Evolutionary conservation across 768 basidiomycete species (phyloP).

Genomic region (Lentinula raphanica): DNA sequence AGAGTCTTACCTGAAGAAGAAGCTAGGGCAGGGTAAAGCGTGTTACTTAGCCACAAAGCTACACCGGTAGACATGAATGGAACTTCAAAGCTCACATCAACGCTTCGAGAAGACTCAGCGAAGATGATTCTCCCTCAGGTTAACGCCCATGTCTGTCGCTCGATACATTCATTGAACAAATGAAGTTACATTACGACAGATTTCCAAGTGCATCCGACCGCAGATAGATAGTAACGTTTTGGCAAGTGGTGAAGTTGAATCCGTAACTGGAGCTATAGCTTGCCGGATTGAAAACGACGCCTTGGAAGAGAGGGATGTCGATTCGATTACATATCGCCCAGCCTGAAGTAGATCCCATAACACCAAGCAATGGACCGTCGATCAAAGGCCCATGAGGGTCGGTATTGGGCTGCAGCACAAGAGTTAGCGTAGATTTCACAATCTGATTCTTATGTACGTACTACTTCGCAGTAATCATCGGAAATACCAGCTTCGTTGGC

Average conservation of each 20-base stretch:
- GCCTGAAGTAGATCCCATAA: background rate
- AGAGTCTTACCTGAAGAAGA: too few species aligned
- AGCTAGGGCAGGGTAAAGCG: too few species aligned
- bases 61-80: too few species aligned
- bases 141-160: too few species aligned
- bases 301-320: background rate
- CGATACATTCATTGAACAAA: too few species aligned
- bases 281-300: background rate
- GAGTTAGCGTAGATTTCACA: too few species aligned
- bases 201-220: background rate
- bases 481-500: background rate
- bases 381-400: background rate
- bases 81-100: too few species aligned
- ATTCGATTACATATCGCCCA: background rate
- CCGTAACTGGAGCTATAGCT: background rate
- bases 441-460: background rate
- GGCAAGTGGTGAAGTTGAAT: background rate
- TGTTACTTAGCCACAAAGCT: too few species aligned
- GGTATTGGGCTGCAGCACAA: background rate
- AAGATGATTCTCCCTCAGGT: too few species aligned
- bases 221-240: background rate
- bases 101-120: too few species aligned
- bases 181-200: background rate
- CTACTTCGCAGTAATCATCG: constrained; percentile 2
- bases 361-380: background rate